Evolutionary conservation across 2,329 filamentous ascomycete genomes (phyloP), one percentile per base, ranked within the genome.

Genomic region (Xylariaceae sp.): DNA sequence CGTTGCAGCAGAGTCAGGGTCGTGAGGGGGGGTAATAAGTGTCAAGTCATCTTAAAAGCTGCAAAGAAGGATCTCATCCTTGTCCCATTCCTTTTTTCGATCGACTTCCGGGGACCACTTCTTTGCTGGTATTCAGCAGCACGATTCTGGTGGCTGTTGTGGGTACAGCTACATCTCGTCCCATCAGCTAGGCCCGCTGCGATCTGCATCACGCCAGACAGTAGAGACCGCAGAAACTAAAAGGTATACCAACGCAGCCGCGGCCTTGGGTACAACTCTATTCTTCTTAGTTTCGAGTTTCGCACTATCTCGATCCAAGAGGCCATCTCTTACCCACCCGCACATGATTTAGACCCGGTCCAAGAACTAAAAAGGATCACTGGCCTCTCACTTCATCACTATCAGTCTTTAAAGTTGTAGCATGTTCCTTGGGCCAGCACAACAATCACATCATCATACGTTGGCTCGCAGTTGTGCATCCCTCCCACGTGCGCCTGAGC

Each of bases 161-260:
- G 55, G 55, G 42, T 56, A 58, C 60, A 52, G 64, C 64, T 66
- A 43, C 41, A 43, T 63, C 65, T 58, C 56, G 46, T 51, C 63
- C 64, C 54, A 53, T 57, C 54, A 61, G 57, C 61, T 50, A 63
- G 52, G 51, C 55, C 60, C 54, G 60, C 57, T 58, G 56, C 45
- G 67, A 67, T 66, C 67, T 61, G 64, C 69, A 63, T 67, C 66
- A 65, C 44, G 60, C 65, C 60, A 62, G 61, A 54, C 57, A 62
- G 58, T 59, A 65, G 61, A 60, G 58, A 64, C 66, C 63, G 64
- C 66, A 63, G 63, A 44, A n/a, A 56, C 70, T 70, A 61, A 70
- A 69, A 72, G n/a, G n/a, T 69, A 70, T 66, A 65, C 67, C 67
- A 67, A 63, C 63, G 57, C 61, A 65, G 67, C 68, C 66, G 68